Evolutionary conservation across 768 basidiomycete genomes (phyloP), one percentile per base, ranked within the genome.

Genomic region (Lactarius deliciosus): DNA sequence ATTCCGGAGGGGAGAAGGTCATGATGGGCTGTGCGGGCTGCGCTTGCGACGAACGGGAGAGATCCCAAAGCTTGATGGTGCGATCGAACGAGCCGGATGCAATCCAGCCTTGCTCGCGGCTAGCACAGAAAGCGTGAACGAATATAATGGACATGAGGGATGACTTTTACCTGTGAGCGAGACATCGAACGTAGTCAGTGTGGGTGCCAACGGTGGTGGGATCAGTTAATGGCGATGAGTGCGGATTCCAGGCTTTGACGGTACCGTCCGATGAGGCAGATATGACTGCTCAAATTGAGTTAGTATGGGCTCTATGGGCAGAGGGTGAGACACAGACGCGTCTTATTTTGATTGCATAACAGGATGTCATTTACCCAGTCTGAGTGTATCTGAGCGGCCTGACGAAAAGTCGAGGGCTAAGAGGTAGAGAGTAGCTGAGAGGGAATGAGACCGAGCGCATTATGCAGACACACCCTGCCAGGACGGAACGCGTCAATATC

Each of bases 341-440:
- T 97, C 75, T 96, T 95, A 70, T 97, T 94, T 68, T 87, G 82
- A 74, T 98, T 96, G 78, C 92, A 95, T 20, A 99, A 82, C 3
- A 94, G 74, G 57, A 98, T 85, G 72, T 98, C 96, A 74, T 97
- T 99, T 41, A 98, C 86, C 96, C 96, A 99, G 77, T 98, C 96
- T 1, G 88, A 88, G 75, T 98, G 95, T 6, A 86, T 84, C 74
- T 98, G 95, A 10, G 89, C 87, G 65, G 88, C 90, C 75, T 98
- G 96, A 36, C 96, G 84, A 74, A 97, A 98, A 25, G 82, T 80
- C 32, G 86, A 82, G 30, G 77, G 76, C 84, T 87, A 61, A 5
- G 66, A 61, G 25, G 61, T 47, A 18, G 47, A n/a, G 64, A 58
- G 56, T 5, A 25, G 22, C 10, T 32, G 32, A 57, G n/a, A 25